phyloP scores from a whole-genome alignment of 352 stramenopile genomes.

The Phytophthora brassicae region DNA sequence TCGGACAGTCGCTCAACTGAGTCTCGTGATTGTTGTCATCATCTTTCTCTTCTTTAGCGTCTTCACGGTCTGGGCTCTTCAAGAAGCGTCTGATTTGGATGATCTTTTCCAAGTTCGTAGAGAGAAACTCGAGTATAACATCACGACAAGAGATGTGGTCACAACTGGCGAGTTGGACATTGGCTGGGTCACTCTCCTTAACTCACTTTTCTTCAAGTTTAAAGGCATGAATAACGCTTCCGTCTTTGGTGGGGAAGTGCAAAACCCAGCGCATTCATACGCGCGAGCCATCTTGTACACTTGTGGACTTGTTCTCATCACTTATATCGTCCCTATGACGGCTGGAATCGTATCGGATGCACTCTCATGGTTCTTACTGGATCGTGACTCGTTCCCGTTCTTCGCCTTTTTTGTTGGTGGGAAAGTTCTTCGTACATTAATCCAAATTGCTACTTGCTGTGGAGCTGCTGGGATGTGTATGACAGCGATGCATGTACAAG shows the following conservation, averaged over 20 bases:
- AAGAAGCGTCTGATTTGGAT: conserved; percentile 26
- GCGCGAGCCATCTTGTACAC: conserved; percentile 81
- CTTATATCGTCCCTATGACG: conserved; percentile 90
- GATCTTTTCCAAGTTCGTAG: conserved; percentile 50
- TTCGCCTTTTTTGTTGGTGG: conserved; percentile 85
- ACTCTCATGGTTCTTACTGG: conserved; percentile 70
- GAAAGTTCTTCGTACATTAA: conserved; percentile 77
- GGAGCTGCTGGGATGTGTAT: conserved; percentile 89
- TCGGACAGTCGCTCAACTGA: conserved; percentile 30
- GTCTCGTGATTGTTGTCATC: conserved; percentile 31
- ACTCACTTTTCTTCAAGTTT: conserved; percentile 96
- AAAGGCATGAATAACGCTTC: conserved; percentile 93
- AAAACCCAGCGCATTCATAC: conserved; percentile 83
- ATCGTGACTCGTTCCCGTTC: conserved; percentile 83
- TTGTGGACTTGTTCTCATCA: conserved; percentile 69
- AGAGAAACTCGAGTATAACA: conserved; percentile 19
- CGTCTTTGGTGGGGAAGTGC: conserved; percentile 90
- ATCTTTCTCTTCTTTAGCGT: conserved; percentile 41
- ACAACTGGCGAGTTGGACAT: conserved; percentile 41
- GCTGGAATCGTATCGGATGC: conserved; percentile 64
- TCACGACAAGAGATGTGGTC: conserved; percentile 21
- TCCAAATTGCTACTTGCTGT: conserved; percentile 73
- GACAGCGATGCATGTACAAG: conserved; percentile 88
- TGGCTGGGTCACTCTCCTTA: conserved; percentile 86
- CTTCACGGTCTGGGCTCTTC: conserved; percentile 52